phyloP scores from a whole-genome alignment of 2,329 filamentous ascomycete species.

The Fusarium torreyae region DNA sequence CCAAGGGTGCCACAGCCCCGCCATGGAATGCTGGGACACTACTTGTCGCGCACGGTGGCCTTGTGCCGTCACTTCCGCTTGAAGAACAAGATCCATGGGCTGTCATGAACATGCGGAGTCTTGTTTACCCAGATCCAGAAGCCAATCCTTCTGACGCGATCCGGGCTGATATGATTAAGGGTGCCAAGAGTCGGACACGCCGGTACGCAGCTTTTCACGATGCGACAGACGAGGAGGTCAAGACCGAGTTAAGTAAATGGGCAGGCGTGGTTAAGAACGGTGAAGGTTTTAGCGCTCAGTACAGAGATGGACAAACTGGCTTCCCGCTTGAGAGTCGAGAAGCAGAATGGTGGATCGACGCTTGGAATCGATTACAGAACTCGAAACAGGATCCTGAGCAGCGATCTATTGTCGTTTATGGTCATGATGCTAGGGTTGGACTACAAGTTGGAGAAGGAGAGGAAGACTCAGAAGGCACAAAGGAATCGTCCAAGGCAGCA shows the following conservation, averaged over 20 bases:
- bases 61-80: constrained; percentile 80
- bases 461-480: not conserved
- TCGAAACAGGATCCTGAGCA: constrained; percentile 23
- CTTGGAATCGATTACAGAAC: constrained; percentile 42
- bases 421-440: constrained; percentile 82
- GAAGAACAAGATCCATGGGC: constrained; percentile 79
- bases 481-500: not conserved
- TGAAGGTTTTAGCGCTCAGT: not conserved
- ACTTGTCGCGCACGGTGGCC: constrained; percentile 83
- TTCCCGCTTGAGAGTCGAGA: constrained; percentile 36
- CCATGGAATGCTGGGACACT: constrained; percentile 42
- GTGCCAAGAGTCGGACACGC: constrained; percentile 26
- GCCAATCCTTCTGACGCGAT: constrained; percentile 10
- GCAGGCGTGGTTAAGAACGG: constrained; percentile 6
- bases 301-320: not conserved
- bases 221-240: constrained; percentile 5
- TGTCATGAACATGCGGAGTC: constrained; percentile 89
- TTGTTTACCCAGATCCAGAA: constrained; percentile 64
- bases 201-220: constrained; percentile 17
- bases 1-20: not conserved
- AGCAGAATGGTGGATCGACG: constrained; percentile 35
- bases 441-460: constrained; percentile 59
- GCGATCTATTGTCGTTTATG: constrained; percentile 80
- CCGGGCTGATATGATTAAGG: constrained; percentile 30
- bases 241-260: not conserved